These are phyloP conservation scores for Podospora appendiculata DNA, from an alignment of 495 filamentous ascomycete species.

Conservation along the genomic window DNA sequence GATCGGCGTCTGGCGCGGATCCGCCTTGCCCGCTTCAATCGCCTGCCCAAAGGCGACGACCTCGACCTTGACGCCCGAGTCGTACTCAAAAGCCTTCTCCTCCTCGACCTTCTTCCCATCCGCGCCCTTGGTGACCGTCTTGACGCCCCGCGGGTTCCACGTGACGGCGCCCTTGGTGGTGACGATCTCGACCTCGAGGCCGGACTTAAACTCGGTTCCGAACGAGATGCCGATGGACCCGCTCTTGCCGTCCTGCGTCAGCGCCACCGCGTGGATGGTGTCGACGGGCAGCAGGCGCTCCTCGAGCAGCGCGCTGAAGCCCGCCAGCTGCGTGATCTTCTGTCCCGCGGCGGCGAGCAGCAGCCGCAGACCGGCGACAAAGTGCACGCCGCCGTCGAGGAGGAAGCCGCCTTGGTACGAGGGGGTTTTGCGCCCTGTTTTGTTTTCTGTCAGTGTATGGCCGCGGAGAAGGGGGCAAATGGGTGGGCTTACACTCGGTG, in stretches of 20 bases:
- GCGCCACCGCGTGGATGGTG: constrained; percentile 57
- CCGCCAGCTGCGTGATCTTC: constrained; percentile 40
- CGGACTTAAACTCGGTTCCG: constrained; percentile 53
- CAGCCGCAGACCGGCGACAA: constrained; percentile 54
- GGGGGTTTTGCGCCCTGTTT: constrained; percentile 59
- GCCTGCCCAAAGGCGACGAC: constrained; percentile 54
- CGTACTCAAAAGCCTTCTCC: constrained; percentile 46
- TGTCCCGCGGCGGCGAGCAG: constrained; percentile 45
- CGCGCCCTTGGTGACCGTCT: constrained; percentile 23
- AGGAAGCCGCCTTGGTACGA: constrained; percentile 72
- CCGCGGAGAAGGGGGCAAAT: not conserved
- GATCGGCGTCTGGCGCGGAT: constrained; percentile 50
- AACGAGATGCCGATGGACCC: constrained; percentile 57
- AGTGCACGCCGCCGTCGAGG: constrained; percentile 69
- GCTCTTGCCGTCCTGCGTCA: constrained; percentile 48
- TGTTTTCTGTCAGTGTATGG: not conserved
- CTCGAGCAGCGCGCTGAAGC: constrained; percentile 52
- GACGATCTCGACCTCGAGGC: constrained; percentile 42
- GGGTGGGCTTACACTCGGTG: constrained; percentile 45
- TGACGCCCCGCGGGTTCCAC: constrained; percentile 24
- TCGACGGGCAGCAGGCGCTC: constrained; percentile 61
- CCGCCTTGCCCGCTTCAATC: constrained; percentile 33
- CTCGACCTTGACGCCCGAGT: constrained; percentile 57
- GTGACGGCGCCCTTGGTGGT: constrained; percentile 47
- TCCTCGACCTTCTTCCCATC: constrained; percentile 34